Evolutionary conservation across 169 alveolate species (phyloP).

Genomic region (Plasmodium adleri): DNA sequence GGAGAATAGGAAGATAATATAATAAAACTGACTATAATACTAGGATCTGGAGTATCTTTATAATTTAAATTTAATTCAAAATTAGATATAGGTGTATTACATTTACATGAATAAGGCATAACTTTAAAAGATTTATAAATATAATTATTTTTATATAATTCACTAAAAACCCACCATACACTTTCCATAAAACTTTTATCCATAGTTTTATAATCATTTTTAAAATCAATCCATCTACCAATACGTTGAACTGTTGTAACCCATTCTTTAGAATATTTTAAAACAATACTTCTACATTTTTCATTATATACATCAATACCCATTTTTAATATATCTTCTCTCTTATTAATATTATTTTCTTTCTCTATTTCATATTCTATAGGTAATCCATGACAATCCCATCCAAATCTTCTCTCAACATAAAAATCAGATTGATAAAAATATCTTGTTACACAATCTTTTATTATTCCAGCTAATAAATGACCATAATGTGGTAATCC

Average conservation of each 20-base stretch:
- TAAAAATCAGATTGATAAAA: constrained; percentile 97
- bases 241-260: constrained; percentile 91
- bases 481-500: constrained; percentile 99
- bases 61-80: constrained; percentile 98
- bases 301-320: constrained; percentile 89
- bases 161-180: constrained; percentile 96
- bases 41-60: constrained; percentile 97
- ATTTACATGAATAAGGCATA: constrained; percentile 99
- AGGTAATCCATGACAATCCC: constrained; percentile 99
- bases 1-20: constrained; percentile 26
- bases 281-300: constrained; percentile 93
- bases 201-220: constrained; percentile 99
- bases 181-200: constrained; percentile 98
- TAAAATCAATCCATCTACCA: constrained; percentile 99
- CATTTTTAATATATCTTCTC: constrained; percentile 92
- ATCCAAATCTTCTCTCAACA: constrained; percentile 98
- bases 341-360: constrained; percentile 90
- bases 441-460: constrained; percentile 99
- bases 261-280: constrained; percentile 97
- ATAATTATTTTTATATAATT: constrained; percentile 92
- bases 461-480: constrained; percentile 99
- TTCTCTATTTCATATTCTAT: constrained; percentile 98
- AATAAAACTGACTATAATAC: constrained; percentile 95
- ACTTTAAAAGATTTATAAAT: constrained; percentile 97
- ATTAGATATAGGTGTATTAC: constrained; percentile 97